Evolutionary conservation across 306 rosid genomes (phyloP).

Genomic region (Pterocarpus macrocarpus): DNA sequence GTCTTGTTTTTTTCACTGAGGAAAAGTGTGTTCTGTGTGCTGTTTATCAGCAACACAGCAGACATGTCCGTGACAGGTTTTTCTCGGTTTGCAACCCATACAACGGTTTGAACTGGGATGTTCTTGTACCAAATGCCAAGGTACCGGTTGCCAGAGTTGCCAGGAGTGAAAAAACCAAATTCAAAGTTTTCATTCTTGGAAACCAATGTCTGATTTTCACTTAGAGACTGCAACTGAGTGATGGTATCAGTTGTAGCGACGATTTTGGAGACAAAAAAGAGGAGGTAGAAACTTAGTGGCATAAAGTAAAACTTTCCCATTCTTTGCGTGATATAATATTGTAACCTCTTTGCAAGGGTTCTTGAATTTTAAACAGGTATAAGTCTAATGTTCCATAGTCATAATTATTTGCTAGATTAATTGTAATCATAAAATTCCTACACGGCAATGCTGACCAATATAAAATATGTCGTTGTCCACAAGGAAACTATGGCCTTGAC

Average conservation of each 20-base stretch:
- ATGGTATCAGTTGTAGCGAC: conserved; percentile 23
- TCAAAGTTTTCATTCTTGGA: conserved; percentile 51
- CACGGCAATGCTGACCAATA: no score
- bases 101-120: conserved; percentile 38
- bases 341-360: not conserved
- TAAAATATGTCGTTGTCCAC: no score
- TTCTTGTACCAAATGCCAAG: conserved; percentile 56
- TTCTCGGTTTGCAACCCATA: conserved; percentile 54
- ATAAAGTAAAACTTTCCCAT: not conserved
- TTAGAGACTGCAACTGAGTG: conserved; percentile 37
- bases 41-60: conserved; percentile 33
- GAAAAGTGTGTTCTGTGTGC: conserved; percentile 29
- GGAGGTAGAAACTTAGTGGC: conserved; percentile 26
- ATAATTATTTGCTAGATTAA: not conserved
- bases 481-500: no score
- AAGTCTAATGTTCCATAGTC: not conserved
- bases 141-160: conserved; percentile 28
- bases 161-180: conserved; percentile 54
- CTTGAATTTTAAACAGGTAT: not conserved
- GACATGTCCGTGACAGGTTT: conserved; percentile 39
- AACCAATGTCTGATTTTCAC: conserved; percentile 38
- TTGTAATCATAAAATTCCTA: no score
- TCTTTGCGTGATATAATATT: not conserved
- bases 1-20: conserved; percentile 19
- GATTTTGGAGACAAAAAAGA: not conserved